Percentiles rank a stretch among this genome's conserved stretches.
These are phyloP conservation scores for Tripterygium wilfordii DNA, from an alignment of 177 flowering plant genomes.

Conservation along the genomic window DNA sequence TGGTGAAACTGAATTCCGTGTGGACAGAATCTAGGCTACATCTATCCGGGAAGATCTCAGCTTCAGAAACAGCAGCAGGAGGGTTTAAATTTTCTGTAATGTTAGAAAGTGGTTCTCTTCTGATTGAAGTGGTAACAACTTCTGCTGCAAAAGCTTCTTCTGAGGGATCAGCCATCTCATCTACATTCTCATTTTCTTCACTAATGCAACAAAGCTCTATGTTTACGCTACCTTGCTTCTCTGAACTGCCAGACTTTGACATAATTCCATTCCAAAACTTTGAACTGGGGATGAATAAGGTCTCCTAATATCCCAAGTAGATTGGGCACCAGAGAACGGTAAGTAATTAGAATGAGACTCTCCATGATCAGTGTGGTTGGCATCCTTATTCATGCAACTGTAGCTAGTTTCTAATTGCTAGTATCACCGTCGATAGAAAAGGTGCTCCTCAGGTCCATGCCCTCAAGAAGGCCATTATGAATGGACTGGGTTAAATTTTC, in stretches of 20 bases:
- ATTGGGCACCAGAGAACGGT: constrained; percentile 27
- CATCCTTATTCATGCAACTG: constrained; percentile 19
- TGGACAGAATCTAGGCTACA: constrained; percentile 39
- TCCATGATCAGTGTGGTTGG: constrained; percentile 9
- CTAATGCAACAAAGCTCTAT: constrained; percentile 57
- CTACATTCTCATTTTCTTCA: constrained; percentile 47
- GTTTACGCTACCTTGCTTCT: constrained; percentile 36
- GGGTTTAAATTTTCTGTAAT: constrained; percentile 26
- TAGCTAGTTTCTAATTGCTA: constrained; percentile 12
- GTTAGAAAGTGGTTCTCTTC: constrained; percentile 44
- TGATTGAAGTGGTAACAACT: constrained; percentile 11
- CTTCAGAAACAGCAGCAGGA: constrained; percentile 29
- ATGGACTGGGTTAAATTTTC: constrained; percentile 46
- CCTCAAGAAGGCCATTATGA: constrained; percentile 60
- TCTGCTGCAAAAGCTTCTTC: constrained; percentile 18
- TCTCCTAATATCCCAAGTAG: constrained; percentile 23
- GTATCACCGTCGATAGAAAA: constrained; percentile 14
- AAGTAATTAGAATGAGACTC: constrained; percentile 37
- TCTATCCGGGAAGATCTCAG: constrained; percentile 25
- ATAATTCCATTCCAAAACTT: constrained; percentile 45
- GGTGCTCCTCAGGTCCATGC: constrained; percentile 23
- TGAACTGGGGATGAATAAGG: constrained; percentile 49
- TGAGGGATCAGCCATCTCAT: constrained; percentile 29
- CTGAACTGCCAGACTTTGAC: constrained; percentile 45
- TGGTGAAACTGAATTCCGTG: constrained; percentile 19